Evolutionary conservation across 2,329 filamentous ascomycete species (phyloP).

Genomic region (Diaporthe aspalathi): DNA sequence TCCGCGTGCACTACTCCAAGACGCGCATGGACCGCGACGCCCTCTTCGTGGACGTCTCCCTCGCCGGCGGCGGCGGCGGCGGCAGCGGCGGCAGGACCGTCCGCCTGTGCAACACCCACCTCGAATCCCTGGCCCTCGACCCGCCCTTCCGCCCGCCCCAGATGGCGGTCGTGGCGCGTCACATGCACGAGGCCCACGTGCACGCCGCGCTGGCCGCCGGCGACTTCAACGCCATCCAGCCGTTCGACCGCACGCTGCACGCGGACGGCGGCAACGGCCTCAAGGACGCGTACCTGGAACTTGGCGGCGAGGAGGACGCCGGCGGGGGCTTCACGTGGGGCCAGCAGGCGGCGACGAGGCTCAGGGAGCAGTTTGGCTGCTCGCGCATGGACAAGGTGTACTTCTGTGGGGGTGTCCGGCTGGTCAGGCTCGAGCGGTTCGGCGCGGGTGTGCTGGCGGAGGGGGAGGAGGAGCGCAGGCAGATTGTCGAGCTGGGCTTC

Average conservation of each 20-base stretch:
- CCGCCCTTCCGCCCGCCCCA: conserved; percentile 63
- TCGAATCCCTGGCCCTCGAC: conserved; percentile 63
- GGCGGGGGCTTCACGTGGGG: conserved; percentile 69
- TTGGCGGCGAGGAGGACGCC: conserved; percentile 62
- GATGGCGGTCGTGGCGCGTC: conserved; percentile 55
- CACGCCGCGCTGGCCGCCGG: conserved; percentile 61
- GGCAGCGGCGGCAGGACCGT: conserved; percentile 50
- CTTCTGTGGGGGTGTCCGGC: conserved; percentile 52
- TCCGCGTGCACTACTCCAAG: conserved; percentile 62
- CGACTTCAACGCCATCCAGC: conserved; percentile 69
- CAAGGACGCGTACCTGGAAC: conserved; percentile 63
- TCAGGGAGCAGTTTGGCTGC: conserved; percentile 59
- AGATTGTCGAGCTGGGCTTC: conserved; percentile 46
- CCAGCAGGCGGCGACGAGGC: conserved; percentile 57
- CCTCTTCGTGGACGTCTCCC: conserved; percentile 63
- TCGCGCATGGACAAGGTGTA: conserved; percentile 70
- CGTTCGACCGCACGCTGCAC: conserved; percentile 62
- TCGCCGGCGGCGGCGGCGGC: too few relatives aligned
- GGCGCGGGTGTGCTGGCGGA: conserved; percentile 57
- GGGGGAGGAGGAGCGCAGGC: conserved; percentile 49
- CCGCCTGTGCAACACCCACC: conserved; percentile 67
- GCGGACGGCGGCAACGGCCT: conserved; percentile 59
- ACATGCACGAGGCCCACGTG: conserved; percentile 54
- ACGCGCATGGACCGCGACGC: conserved; percentile 65
- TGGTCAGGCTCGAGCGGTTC: conserved; percentile 57